Base-by-base conservation (phyloP, 225 moss, liverwort and hornwort species). In the Takakia lepidozioides region DNA sequence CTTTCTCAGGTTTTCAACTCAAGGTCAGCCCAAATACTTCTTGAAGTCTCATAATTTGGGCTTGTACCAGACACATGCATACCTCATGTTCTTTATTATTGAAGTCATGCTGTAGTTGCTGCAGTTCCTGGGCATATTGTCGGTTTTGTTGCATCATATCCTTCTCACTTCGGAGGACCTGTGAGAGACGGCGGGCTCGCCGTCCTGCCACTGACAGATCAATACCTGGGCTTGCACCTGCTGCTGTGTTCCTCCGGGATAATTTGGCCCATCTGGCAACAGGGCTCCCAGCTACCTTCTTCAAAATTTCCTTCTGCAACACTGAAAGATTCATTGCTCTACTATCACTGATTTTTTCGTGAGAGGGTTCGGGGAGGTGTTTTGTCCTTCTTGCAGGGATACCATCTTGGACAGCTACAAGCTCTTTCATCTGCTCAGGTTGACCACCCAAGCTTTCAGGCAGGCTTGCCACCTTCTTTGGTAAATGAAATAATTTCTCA, bases 161-260 rank as follows among this genome's bases (percentile, higher is more conserved):
- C 30, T 78, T 65, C 59, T 78, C 78, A 48, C 22, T 69, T 69
- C 78, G 46, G 17, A 78, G 78, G 49, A 78, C 78, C 45, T 73
- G 73, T 2, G 78, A 78, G 58, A 78, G 61, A 27, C 78, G 73
- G 30, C 78, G 78, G 9, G 78, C 72, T 73, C 69, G 55, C 22
- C 78, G 64, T 8, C 72, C 78, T 25, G 73, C 62, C 16, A 72
- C 73, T 42, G 73, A 78, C 37, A 78, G 69, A 62, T 78, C 78
- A 42, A 78, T 61, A 35, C 62, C 65, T 24, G 62, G 52, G 27
- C 55, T 17, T 22, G 43, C 51, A 23, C 38, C 65, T 44, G 68
- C 39, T 50, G 49, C 45, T 41, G 29, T 68, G 2, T 64, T 60
- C 43, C 48, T 63, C 19, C 55, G 45, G 3, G 58, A 27, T 48